Conservation (phyloP, 1,139 yeast genomes). For the Ogataea hybrid region DNA sequence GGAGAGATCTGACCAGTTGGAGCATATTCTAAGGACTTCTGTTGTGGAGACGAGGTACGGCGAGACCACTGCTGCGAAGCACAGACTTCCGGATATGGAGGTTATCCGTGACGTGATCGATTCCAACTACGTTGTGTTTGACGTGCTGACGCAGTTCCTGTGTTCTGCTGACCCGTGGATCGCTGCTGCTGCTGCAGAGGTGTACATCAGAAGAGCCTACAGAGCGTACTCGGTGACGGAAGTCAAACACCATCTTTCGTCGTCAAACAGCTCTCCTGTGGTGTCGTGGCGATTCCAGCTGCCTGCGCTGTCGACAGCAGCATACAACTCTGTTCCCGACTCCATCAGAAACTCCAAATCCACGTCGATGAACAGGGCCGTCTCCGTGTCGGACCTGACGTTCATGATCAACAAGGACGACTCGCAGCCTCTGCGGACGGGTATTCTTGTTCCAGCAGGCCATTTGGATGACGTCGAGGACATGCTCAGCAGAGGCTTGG, state of each 20-base stretch:
- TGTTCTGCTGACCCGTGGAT: constrained; percentile 83
- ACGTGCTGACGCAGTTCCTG: constrained; percentile 89
- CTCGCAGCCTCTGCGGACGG: constrained; percentile 69
- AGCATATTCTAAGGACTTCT: constrained; percentile 88
- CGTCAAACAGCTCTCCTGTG: constrained; percentile 43
- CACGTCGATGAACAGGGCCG: constrained; percentile 68
- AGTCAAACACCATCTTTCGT: constrained; percentile 60
- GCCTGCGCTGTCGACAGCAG: constrained; percentile 68
- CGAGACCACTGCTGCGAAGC: constrained; percentile 67
- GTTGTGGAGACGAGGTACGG: constrained; percentile 91
- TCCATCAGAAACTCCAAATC: constrained; percentile 36
- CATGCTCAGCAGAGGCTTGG: constrained; percentile 72
- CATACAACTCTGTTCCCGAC: constrained; percentile 63
- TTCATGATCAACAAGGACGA: constrained; percentile 69
- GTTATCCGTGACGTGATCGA: constrained; percentile 89
- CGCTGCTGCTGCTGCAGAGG: constrained; percentile 94
- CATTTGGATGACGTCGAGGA: constrained; percentile 92
- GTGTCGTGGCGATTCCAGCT: constrained; percentile 90
- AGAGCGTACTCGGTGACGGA: constrained; percentile 90
- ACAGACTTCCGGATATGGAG: constrained; percentile 78
- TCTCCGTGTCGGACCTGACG: constrained; percentile 89
- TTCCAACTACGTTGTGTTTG: constrained; percentile 93
- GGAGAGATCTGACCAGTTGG: constrained; percentile 96
- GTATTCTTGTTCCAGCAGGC: constrained; percentile 79
- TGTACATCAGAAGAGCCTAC: constrained; percentile 93